These are phyloP conservation scores for Cyberlindnera maritima DNA, from an alignment of 805 yeast species.

Conservation along the genomic window DNA sequence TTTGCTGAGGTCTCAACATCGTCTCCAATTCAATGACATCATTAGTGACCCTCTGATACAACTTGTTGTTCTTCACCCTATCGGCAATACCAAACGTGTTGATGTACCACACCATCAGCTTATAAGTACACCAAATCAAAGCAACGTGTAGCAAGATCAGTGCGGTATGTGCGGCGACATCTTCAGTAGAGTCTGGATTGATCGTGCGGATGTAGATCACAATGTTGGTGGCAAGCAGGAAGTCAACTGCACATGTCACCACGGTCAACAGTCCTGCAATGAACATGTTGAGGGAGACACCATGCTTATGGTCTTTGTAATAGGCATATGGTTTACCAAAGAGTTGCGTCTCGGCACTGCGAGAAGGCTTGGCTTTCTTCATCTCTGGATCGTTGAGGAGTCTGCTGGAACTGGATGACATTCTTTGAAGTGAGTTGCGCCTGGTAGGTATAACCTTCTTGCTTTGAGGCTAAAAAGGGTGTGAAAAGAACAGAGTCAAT, in stretches of 20 bases:
- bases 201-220: slow-evolving; percentile 35
- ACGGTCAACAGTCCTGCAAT: slow-evolving; percentile 28
- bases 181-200: slow-evolving; percentile 20
- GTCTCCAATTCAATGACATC: slow-evolving; percentile 26
- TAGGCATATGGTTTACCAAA: slow-evolving; percentile 29
- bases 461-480: neutral
- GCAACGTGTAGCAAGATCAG: slow-evolving; percentile 15
- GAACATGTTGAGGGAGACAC: slow-evolving; percentile 24
- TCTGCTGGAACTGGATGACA: neutral
- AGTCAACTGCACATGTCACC: slow-evolving; percentile 28
- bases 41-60: slow-evolving; percentile 23
- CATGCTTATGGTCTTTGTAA: slow-evolving; percentile 19
- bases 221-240: slow-evolving; percentile 34
- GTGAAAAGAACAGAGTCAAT: neutral
- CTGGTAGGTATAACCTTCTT: too few relatives aligned
- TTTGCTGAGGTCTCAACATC: slow-evolving; percentile 11
- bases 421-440: neutral
- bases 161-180: slow-evolving; percentile 19
- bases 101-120: slow-evolving; percentile 22
- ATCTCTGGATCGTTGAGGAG: neutral
- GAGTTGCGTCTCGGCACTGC: slow-evolving; percentile 14
- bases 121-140: slow-evolving; percentile 22
- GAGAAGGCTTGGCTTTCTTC: slow-evolving; percentile 2
- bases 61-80: slow-evolving; percentile 15
- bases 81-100: slow-evolving; percentile 20